These are phyloP conservation scores for Candida glucosophila DNA, from an alignment of 1,139 yeast species.

Conservation along the genomic window DNA sequence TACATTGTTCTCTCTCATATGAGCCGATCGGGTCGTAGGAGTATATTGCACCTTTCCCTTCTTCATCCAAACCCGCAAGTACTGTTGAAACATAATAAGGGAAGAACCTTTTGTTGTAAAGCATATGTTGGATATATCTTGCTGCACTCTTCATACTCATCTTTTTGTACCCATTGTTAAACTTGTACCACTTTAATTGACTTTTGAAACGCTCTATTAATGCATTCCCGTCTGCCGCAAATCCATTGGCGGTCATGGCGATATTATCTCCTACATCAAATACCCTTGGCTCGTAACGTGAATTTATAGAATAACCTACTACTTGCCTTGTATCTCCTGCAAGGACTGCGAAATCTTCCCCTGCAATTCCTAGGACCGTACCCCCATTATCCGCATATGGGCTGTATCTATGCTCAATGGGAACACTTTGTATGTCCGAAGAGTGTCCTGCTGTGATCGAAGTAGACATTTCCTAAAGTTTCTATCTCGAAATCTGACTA, in stretches of 20 bases:
- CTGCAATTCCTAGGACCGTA: constrained; percentile 94
- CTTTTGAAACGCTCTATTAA: constrained; percentile 69
- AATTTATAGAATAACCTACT: constrained; percentile 86
- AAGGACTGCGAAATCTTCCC: constrained; percentile 90
- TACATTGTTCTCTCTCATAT: constrained; percentile 92
- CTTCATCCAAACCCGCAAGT: constrained; percentile 89
- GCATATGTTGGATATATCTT: constrained; percentile 79
- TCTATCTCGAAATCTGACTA: too few species aligned
- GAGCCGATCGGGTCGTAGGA: constrained; percentile 98
- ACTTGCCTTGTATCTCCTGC: constrained; percentile 99
- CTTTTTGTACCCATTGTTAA: constrained; percentile 67
- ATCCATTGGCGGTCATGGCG: constrained; percentile 88
- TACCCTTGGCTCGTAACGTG: constrained; percentile 88
- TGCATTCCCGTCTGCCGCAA: constrained; percentile 91
- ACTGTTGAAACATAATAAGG: constrained; percentile 95
- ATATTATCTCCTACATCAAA: constrained; percentile 85
- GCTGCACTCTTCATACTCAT: constrained; percentile 73
- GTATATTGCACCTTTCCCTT: constrained; percentile 90
- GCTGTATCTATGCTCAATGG: constrained; percentile 89
- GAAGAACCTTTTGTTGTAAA: constrained; percentile 90
- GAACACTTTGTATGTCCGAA: constrained; percentile 43
- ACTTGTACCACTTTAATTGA: constrained; percentile 89
- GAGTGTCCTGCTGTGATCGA: constrained; percentile 57
- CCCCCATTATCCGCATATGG: constrained; percentile 98
- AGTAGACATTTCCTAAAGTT: constrained; percentile 1